Conservation (phyloP, 495 filamentous ascomycete genomes). For the Barbatosphaeria neglecta region DNA sequence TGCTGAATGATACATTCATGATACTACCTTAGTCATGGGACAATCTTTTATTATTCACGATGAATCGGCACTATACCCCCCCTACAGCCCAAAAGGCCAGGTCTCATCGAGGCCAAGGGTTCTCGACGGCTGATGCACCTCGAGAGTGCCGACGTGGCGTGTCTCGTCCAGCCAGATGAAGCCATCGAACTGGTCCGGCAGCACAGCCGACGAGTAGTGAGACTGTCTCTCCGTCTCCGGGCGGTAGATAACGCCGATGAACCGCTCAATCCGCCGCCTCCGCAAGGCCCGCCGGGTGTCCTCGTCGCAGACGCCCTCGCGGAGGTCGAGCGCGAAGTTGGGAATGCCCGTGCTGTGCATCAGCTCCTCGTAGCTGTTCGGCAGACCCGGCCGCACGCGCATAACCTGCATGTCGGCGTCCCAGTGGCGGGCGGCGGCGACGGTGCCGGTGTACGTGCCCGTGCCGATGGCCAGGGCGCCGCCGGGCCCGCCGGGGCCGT, state of each 20-base stretch:
- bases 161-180: conserved; percentile 47
- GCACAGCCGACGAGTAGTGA: conserved; percentile 42
- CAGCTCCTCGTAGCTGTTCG: conserved; percentile 21
- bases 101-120: conserved; percentile 37
- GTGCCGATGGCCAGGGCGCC: conserved; percentile 42
- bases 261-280: conserved; percentile 34
- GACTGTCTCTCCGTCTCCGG: conserved; percentile 42
- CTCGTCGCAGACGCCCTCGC: conserved; percentile 23
- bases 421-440: conserved; percentile 45
- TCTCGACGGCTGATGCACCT: conserved; percentile 38
- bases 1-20: too few species aligned
- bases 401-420: conserved; percentile 46
- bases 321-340: conserved; percentile 39
- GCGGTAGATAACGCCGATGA: conserved; percentile 51
- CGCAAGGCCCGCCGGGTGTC: conserved; percentile 28
- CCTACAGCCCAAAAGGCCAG: conserved; percentile 45
- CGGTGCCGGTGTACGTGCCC: conserved; percentile 42
- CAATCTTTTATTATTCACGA: too few species aligned
- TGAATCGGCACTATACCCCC: too few species aligned
- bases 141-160: conserved; percentile 37
- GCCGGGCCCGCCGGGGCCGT: conserved; percentile 16
- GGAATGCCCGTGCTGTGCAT: conserved; percentile 22
- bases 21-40: too few species aligned
- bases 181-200: conserved; percentile 46
- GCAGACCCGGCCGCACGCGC: conserved; percentile 17